phyloP scores from a whole-genome alignment of 2,329 filamentous ascomycete species.

The Ascochyta clinopodiicola region DNA sequence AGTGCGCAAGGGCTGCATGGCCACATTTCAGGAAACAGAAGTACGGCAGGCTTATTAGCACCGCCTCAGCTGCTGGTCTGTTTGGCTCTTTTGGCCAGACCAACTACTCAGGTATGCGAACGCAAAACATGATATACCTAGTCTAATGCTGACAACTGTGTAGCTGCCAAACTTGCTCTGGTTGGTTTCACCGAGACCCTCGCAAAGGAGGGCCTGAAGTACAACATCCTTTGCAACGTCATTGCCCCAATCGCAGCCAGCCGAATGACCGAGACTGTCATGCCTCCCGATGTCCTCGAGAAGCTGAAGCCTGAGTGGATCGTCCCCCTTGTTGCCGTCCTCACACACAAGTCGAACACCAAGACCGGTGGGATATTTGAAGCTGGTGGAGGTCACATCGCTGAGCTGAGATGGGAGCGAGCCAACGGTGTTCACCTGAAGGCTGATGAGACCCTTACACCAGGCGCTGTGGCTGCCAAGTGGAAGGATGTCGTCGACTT shows the following conservation, averaged over 20 bases:
- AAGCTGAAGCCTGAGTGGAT: slow-evolving; percentile 92
- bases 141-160: slow-evolving; percentile 26
- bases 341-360: slow-evolving; percentile 85
- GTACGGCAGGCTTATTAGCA: slow-evolving; percentile 96
- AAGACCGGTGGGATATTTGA: slow-evolving; percentile 94
- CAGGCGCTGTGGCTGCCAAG: slow-evolving; percentile 84
- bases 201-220: slow-evolving; percentile 96
- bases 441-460: slow-evolving; percentile 85
- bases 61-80: slow-evolving; percentile 90
- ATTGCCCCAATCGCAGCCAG: slow-evolving; percentile 95
- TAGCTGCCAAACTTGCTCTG: slow-evolving; percentile 89
- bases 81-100: slow-evolving; percentile 95
- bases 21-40: slow-evolving; percentile 98
- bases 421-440: slow-evolving; percentile 87
- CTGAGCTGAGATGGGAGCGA: slow-evolving; percentile 95
- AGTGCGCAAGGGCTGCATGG: slow-evolving; percentile 94
- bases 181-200: slow-evolving; percentile 98
- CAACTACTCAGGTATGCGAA: slow-evolving; percentile 79
- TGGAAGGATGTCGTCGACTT: slow-evolving; percentile 91
- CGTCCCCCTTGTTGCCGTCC: slow-evolving; percentile 86
- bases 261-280: slow-evolving; percentile 93
- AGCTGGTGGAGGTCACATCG: slow-evolving; percentile 87
- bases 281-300: slow-evolving; percentile 90
- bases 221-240: slow-evolving; percentile 95
- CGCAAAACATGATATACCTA: not conserved